Evolutionary conservation across 768 basidiomycete genomes (phyloP).

Genomic region (Candolleomyces eurysporus): DNA sequence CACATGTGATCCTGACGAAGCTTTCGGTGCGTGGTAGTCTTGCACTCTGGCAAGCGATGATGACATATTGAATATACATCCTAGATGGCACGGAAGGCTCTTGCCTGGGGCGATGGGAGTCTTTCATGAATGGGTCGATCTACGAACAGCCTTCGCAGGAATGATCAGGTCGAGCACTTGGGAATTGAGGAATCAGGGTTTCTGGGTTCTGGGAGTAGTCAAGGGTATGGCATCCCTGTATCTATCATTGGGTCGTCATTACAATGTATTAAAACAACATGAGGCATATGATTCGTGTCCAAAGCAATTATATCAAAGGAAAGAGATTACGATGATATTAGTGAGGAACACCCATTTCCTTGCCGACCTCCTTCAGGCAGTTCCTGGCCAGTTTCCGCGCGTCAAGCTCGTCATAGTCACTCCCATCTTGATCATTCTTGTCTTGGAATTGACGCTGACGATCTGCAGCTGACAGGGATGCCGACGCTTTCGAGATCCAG

Average conservation of each 20-base stretch:
- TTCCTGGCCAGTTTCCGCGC: slow-evolving; percentile 63
- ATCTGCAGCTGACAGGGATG: slow-evolving; percentile 9
- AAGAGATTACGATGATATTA: slow-evolving; percentile 10
- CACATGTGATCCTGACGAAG: slow-evolving; percentile 56
- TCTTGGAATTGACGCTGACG: neutral
- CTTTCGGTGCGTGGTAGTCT: slow-evolving; percentile 50
- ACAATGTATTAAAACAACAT: neutral
- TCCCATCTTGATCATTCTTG: neutral
- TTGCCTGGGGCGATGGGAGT: slow-evolving; percentile 6
- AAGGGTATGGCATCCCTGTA: neutral
- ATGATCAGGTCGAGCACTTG: neutral
- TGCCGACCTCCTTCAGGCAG: slow-evolving; percentile 68
- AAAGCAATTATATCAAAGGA: neutral
- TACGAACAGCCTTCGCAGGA: neutral
- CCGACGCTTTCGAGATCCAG: slow-evolving; percentile 45
- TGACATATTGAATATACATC: neutral
- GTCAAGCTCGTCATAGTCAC: slow-evolving; percentile 51
- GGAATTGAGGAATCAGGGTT: neutral
- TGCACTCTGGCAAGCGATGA: neutral
- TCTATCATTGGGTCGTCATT: neutral
- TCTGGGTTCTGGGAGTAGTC: neutral
- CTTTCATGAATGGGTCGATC: slow-evolving; percentile 9
- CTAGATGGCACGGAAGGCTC: slow-evolving; percentile 4
- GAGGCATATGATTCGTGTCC: neutral
- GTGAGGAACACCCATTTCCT: slow-evolving; percentile 61